A percentile compares a stretch with the other conserved stretches of the same genome.
Evolutionary conservation across 345 rosid genomes (phyloP).

Genomic region (Moringa oleifera): DNA sequence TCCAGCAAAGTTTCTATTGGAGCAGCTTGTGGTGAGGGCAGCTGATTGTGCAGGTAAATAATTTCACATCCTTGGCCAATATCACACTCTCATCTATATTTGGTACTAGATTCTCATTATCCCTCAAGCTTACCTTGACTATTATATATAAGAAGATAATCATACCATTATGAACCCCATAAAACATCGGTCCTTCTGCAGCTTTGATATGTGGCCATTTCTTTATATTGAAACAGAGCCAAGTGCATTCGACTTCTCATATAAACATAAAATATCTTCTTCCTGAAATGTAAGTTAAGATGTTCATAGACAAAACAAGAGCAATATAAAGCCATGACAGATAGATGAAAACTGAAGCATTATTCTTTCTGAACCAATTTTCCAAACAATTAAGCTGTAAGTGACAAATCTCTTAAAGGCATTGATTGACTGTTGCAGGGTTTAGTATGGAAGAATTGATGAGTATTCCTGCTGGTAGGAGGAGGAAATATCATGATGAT

Average conservation of each 20-base stretch:
- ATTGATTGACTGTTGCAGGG: slow-evolving; percentile 34
- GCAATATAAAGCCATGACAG: not conserved
- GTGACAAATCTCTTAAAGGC: not conserved
- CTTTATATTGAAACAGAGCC: not conserved
- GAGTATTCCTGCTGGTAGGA: slow-evolving; percentile 91
- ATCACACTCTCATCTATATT: not conserved
- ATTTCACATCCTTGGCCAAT: not conserved
- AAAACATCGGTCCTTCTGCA: not conserved
- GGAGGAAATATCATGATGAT: slow-evolving; percentile 94
- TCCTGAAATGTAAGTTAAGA: not conserved
- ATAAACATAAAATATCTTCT: not conserved
- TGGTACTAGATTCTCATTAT: no score
- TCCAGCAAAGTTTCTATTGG: slow-evolving; percentile 86
- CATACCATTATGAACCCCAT: no score
- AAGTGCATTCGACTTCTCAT: no score
- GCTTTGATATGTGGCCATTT: not conserved
- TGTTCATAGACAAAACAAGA: not conserved
- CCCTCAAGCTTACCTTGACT: no score
- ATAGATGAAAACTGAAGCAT: not conserved
- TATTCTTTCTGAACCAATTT: not conserved
- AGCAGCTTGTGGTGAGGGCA: slow-evolving; percentile 75
- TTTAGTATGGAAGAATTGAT: slow-evolving; percentile 82
- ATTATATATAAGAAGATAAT: no score
- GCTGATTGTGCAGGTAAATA: slow-evolving; percentile 80
- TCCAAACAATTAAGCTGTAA: not conserved